Base-by-base conservation (phyloP, 495 filamentous ascomycete species). In the Aspergillus wentii region DNA sequence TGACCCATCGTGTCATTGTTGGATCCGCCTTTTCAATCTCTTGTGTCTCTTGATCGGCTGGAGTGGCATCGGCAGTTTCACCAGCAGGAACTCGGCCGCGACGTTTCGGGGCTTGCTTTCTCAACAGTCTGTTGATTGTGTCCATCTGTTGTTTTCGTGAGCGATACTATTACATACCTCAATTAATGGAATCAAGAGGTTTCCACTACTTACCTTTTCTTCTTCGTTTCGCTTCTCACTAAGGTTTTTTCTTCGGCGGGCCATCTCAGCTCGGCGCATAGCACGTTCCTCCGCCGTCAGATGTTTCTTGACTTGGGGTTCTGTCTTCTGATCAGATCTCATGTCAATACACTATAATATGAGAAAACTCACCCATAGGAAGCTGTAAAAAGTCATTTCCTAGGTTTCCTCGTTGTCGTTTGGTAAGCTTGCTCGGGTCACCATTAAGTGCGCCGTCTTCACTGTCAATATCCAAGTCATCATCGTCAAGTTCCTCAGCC, bases 211-310 rank as follows among this genome's bases (percentile, higher is more conserved):
- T 68, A 88, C 90, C 80, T 98, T 98, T 68, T 97, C 94, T 68
- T 98, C 94, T 55, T 98, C 94, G 40, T 95, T 92, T 17, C 92
- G 85, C 72, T 96, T 95, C 57, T 97, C 92, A 46, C 85, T 92
- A n/a, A 98, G 75, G 48, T 97, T 96, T 59, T 95, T 94, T 34
- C 92, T 71, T 21, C 92, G 82, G 13, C 92, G 75, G 17, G 92
- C 92, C 92, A 98, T 98, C 60, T 98, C 92, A 5, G 87, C 85
- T 28, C 92, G 78, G 13, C 94, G 81, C 85, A 97, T 95, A 22
- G 87, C 87, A 40, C 94, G 80, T 53, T 98, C 94, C 54, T 97
- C 92, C 0, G 88, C 90, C 1, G 91, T 95, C 27, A 97, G 62
- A 51, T 83, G 78, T 54, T 94, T 94, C 65, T 96, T 96, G 38